A percentile compares a stretch with the other conserved stretches of the same genome.
phyloP scores from a whole-genome alignment of 2,329 filamentous ascomycete genomes.

The Paraphoma sp. region DNA sequence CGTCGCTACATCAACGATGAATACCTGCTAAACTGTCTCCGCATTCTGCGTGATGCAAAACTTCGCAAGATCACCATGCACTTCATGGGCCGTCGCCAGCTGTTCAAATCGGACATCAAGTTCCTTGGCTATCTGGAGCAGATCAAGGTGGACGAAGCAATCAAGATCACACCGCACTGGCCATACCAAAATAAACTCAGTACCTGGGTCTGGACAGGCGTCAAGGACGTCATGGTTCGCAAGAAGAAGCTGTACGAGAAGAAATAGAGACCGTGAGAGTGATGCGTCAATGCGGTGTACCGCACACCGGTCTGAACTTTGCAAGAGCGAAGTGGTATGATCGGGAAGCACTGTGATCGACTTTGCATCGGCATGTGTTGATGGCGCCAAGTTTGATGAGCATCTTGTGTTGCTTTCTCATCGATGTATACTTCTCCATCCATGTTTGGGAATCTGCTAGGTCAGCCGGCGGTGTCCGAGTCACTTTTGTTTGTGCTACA shows the following conservation, averaged over 20 bases:
- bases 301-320: too few relatives aligned
- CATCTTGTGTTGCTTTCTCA: neutral
- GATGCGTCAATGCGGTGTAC: too few relatives aligned
- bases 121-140: slow-evolving; percentile 55
- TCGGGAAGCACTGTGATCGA: neutral
- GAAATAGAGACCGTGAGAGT: neutral
- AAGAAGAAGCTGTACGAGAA: slow-evolving; percentile 45
- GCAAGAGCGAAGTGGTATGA: too few relatives aligned
- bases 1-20: slow-evolving; percentile 59
- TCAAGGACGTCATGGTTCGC: slow-evolving; percentile 46
- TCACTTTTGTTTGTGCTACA: neutral
- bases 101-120: slow-evolving; percentile 46
- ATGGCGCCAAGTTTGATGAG: neutral
- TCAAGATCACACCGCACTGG: slow-evolving; percentile 24
- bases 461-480: too few relatives aligned
- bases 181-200: slow-evolving; percentile 44
- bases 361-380: neutral
- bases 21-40: slow-evolving; percentile 54
- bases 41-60: slow-evolving; percentile 51
- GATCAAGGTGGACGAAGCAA: slow-evolving; percentile 53
- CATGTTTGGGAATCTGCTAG: neutral
- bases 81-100: slow-evolving; percentile 51
- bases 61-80: slow-evolving; percentile 52
- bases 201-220: slow-evolving; percentile 33
- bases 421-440: neutral